Evolutionary conservation across 2,329 filamentous ascomycete genomes (phyloP).

Genomic region (Talaromyces funiculosus): DNA sequence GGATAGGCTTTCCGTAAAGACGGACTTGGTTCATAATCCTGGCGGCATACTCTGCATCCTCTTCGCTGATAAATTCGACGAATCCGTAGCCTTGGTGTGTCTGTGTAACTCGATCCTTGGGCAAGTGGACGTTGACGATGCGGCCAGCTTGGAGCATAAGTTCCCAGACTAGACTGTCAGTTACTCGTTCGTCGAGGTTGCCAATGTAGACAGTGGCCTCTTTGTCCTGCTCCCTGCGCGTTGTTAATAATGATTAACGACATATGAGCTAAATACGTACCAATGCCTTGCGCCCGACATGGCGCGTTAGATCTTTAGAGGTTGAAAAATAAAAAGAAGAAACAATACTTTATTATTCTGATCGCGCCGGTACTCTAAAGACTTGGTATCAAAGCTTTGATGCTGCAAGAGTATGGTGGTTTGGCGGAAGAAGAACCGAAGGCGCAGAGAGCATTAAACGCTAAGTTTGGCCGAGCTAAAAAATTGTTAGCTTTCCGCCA

Average conservation of each 20-base stretch:
- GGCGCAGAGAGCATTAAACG: neutral
- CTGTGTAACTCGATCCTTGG: slow-evolving; percentile 95
- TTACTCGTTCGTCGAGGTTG: slow-evolving; percentile 95
- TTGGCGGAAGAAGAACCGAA: neutral
- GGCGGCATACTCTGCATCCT: slow-evolving; percentile 93
- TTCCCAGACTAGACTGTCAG: slow-evolving; percentile 88
- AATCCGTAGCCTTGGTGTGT: slow-evolving; percentile 97
- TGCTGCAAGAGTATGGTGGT: neutral
- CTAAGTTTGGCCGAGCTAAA: slow-evolving; percentile 7
- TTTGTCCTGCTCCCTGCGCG: slow-evolving; percentile 87
- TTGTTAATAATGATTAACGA: slow-evolving; percentile 17
- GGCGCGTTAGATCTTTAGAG: slow-evolving; percentile 15
- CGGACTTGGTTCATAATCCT: slow-evolving; percentile 95
- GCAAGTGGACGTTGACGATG: slow-evolving; percentile 96
- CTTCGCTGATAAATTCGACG: slow-evolving; percentile 93
- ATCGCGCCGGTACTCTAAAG: neutral
- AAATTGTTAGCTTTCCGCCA: slow-evolving; percentile 17
- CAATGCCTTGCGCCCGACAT: slow-evolving; percentile 74
- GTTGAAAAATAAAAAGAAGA: neutral
- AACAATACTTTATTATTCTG: too few species aligned
- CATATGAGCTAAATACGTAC: slow-evolving; percentile 38
- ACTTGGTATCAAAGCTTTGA: neutral
- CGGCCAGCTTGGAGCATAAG: slow-evolving; percentile 97
- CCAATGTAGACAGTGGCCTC: slow-evolving; percentile 97
- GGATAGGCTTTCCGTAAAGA: slow-evolving; percentile 86